These are phyloP conservation scores for Huntiella abstrusa DNA, from an alignment of 2,329 filamentous ascomycete species.

Conservation along the genomic window DNA sequence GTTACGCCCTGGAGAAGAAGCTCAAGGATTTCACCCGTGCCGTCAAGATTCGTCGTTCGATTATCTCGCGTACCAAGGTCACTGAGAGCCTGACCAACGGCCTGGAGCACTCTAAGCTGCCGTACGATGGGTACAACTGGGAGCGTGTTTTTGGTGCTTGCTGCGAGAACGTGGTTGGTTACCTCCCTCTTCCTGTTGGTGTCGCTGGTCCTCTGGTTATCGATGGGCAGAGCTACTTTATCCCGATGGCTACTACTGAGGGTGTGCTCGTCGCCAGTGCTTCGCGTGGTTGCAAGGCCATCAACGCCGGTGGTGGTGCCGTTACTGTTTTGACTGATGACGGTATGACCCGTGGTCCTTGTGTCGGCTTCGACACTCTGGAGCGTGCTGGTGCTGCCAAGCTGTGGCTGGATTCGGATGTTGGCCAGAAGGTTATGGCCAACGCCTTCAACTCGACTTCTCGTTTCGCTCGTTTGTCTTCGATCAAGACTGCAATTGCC, in stretches of 20 bases:
- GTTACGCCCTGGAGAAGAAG: conserved; percentile 84
- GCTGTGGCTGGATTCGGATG: conserved; percentile 85
- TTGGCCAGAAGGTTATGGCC: conserved; percentile 66
- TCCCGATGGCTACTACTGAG: conserved; percentile 97
- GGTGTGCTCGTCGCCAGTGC: conserved; percentile 89
- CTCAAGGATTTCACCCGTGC: conserved; percentile 81
- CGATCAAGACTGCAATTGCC: conserved; percentile 80
- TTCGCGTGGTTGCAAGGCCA: conserved; percentile 88
- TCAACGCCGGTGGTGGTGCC: conserved; percentile 87
- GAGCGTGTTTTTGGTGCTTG: conserved; percentile 88
- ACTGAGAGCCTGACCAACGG: conserved; percentile 59
- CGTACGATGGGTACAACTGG: conserved; percentile 87
- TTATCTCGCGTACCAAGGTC: conserved; percentile 70
- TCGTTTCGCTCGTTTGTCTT: conserved; percentile 75
- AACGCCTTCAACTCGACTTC: conserved; percentile 94
- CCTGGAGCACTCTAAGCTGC: conserved; percentile 69
- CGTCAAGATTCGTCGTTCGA: conserved; percentile 76
- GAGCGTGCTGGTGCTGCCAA: conserved; percentile 83
- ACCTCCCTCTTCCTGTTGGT: conserved; percentile 80
- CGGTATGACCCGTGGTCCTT: conserved; percentile 94
- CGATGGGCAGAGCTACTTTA: conserved; percentile 87
- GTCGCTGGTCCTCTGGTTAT: conserved; percentile 87
- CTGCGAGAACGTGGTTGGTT: conserved; percentile 96
- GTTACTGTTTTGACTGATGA: conserved; percentile 84
- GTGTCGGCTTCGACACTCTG: conserved; percentile 77